Conservation (phyloP, 2,329 filamentous ascomycete species). For the Neonectria neomacrospora region DNA sequence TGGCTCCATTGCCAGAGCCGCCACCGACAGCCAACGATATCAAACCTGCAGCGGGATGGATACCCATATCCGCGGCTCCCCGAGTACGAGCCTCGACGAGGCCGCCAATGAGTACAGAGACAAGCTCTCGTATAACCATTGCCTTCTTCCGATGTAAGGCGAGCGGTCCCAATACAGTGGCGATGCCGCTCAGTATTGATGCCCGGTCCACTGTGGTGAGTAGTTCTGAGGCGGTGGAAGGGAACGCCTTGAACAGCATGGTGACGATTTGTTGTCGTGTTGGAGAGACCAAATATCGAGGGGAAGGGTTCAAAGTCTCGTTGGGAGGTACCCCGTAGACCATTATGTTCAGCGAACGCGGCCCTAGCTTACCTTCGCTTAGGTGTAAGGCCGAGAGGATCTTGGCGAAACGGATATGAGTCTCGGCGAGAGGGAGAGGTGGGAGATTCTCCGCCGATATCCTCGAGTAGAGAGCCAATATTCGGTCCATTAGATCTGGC, state of each 20-base stretch:
- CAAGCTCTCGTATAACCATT: conserved; percentile 86
- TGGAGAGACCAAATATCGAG: conserved; percentile 66
- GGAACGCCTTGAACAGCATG: conserved; percentile 76
- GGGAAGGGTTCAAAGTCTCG: conserved; percentile 61
- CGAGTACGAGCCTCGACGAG: conserved; percentile 91
- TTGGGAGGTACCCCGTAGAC: conserved; percentile 69
- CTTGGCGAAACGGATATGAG: conserved; percentile 77
- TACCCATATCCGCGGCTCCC: conserved; percentile 94
- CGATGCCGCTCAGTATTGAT: conserved; percentile 85
- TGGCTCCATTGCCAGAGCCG: conserved; percentile 61
- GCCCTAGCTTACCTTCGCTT: conserved; percentile 70
- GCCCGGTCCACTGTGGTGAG: conserved; percentile 81
- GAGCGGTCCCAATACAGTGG: conserved; percentile 82
- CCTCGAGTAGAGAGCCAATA: conserved; percentile 77
- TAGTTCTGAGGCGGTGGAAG: conserved; percentile 71
- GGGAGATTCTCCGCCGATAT: conserved; percentile 77
- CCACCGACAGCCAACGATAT: conserved; percentile 72
- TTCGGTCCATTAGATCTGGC: conserved; percentile 80
- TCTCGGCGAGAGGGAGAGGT: conserved; percentile 76
- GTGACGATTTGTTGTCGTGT: conserved; percentile 72
- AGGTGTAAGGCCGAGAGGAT: conserved; percentile 75
- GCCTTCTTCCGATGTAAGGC: conserved; percentile 90
- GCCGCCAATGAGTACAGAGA: conserved; percentile 83
- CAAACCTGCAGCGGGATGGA: conserved; percentile 91
- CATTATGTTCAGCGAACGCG: conserved; percentile 70